A percentile compares a stretch with the other conserved stretches of the same genome.
phyloP scores from a whole-genome alignment of 306 rosid species.

The Pterocarpus macrocarpus region DNA sequence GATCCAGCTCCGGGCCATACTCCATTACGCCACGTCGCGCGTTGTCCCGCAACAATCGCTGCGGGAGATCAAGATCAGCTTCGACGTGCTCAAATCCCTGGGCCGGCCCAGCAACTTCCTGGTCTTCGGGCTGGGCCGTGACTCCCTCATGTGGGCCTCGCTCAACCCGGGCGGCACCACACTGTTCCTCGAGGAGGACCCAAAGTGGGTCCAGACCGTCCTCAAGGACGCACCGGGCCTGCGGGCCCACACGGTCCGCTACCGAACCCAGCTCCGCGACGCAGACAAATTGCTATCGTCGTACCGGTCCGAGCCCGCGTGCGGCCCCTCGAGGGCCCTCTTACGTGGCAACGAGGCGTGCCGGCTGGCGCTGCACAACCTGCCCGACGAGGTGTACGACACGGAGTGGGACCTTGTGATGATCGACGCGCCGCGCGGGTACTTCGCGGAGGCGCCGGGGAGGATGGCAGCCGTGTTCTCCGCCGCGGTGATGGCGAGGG shows the following conservation, averaged over 20 bases:
- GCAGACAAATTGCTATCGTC: constrained; percentile 60
- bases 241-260: constrained; percentile 67
- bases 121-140: constrained; percentile 89
- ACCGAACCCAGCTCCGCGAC: constrained; percentile 75
- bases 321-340: constrained; percentile 57
- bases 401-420: constrained; percentile 92
- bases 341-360: constrained; percentile 69
- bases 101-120: constrained; percentile 78
- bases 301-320: constrained; percentile 54
- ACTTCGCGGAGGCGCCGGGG: constrained; percentile 87
- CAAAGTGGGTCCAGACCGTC: constrained; percentile 82
- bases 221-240: constrained; percentile 71
- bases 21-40: constrained; percentile 90
- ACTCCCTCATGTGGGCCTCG: constrained; percentile 95
- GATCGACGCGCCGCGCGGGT: constrained; percentile 91
- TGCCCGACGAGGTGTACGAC: constrained; percentile 75
- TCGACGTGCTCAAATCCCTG: constrained; percentile 65
- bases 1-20: constrained; percentile 67
- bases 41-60: constrained; percentile 78
- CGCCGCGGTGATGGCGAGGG: constrained; percentile 89
- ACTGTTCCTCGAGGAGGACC: constrained; percentile 89
- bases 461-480: constrained; percentile 91
- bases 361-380: constrained; percentile 70
- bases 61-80: constrained; percentile 70
- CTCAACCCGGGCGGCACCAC: constrained; percentile 84